Evolutionary conservation across 2,329 filamentous ascomycete species (phyloP), one percentile per base, ranked within the genome.

Genomic region (Monilinia polystroma): DNA sequence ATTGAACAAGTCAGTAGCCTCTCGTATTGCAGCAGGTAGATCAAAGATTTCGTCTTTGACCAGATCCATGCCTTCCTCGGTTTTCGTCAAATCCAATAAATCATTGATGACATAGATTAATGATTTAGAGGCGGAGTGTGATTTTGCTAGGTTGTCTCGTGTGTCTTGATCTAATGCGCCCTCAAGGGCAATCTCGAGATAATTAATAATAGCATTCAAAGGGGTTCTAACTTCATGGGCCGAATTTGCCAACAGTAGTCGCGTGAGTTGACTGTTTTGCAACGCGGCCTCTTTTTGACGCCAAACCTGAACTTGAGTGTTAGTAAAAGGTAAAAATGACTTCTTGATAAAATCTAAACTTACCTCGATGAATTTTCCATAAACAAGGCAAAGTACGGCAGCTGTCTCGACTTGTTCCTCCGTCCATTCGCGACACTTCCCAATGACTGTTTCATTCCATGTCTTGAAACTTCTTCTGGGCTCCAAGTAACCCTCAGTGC

Each of bases 31-130:
- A 0, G 81, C 80, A 20, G 80, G 79, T 4, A 97, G 81, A 73
- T 96, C 87, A 60, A 97, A 93, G 0, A 88, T 79, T 73, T 96
- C 93, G 66, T 93, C 89, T 72, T 92, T 94, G 74, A 94, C 84
- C 4, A 96, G 79, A 1, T 87, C 84, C 58, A 89, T 88, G 0
- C 93, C 92, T 76, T 93, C 90, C 76, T 96, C 93, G 0, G 90
- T 90, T 74, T 96, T 95, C 0, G 93, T 96, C 41, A 97, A 80
- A 75, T 97, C 93, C 0, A 97, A 81, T 1, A 97, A 81, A 75
- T 97, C 93, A 71, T 97, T 97, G 79, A 97, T 97, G 12, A 96
- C 92, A 75, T 96, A 96, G 5, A 97, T 94, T 35, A 97, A 80
- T 0, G 92, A 96, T 74, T 96, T 96, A 0, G 93, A 97, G 4